Evolutionary conservation across 1,284 basidiomycete species (phyloP), one percentile per base, ranked within the genome.

Genomic region (Schizophyllum amplum): DNA sequence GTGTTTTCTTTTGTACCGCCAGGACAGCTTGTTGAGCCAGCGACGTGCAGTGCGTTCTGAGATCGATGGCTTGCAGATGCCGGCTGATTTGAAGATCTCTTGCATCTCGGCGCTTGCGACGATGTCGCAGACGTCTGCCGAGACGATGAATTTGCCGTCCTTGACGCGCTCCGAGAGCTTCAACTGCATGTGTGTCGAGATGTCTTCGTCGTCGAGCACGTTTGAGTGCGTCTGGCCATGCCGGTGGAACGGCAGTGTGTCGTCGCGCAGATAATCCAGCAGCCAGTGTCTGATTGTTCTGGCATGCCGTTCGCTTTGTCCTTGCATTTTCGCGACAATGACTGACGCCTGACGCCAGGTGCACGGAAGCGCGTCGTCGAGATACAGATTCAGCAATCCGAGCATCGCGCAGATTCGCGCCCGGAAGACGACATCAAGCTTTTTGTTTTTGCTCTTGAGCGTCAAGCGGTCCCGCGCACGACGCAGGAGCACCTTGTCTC

Each of bases 91-190:
- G 7, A 68, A 52, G 13, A 51, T 46, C 20, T 48, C 49, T 55
- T 68, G 63, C 42, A 69, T 60, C 24, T 66, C 66, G 26, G 57
- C 58, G 5, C 57, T 61, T 13, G 57, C 57, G 1, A 69, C 46
- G 57, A 60, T 70, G 11, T 68, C 61, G n/a, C n/a, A n/a, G 4
- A 72, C 65, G 53, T 71, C 59, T 53, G 66, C 63, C 51, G 65
- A 60, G 6, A 68, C 69, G 6, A 51, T 27, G 46, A 72, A 63
- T 51, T 66, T 67, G 7, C 63, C 60, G 1, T 56, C 57, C 55
- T 64, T 63, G 46, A 59, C 54, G 26, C 60, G 60, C 57, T 60
- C 57, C 9, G 56, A 0, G 52, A 59, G 25, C 11, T 55, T 47
- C 9, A 65, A 55, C 24, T 66, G 60, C 22, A 67, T 60, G 13